phyloP scores from a whole-genome alignment of 495 filamentous ascomycete genomes.

The Xylaria cubensis region DNA sequence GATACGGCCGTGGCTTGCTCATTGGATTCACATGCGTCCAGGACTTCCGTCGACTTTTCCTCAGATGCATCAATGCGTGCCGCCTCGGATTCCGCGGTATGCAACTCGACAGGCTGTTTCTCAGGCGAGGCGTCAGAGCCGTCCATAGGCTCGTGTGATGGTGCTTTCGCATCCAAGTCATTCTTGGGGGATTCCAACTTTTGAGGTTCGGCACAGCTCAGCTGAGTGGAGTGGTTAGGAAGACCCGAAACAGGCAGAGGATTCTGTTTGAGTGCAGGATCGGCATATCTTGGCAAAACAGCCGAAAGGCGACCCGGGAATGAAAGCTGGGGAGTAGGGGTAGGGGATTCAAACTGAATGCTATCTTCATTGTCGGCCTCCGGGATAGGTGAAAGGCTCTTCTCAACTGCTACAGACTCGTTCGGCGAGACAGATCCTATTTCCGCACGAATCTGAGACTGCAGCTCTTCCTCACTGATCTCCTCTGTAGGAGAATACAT shows the following conservation, averaged over 20 bases:
- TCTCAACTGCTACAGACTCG: constrained; percentile 20
- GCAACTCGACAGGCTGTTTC: not conserved
- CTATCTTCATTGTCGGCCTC: constrained; percentile 31
- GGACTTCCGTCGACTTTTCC: not conserved
- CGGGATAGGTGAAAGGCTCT: not conserved
- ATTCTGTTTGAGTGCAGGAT: constrained; percentile 47
- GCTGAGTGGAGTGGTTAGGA: not conserved
- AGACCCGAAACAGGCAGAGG: constrained; percentile 30
- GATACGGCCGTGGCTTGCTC: not conserved
- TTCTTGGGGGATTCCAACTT: not conserved
- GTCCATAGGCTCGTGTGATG: not conserved
- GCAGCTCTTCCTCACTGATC: constrained; percentile 23
- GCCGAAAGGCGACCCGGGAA: constrained; percentile 62
- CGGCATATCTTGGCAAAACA: constrained; percentile 55
- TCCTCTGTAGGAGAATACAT: not conserved
- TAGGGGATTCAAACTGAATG: constrained; percentile 37
- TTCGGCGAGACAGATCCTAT: constrained; percentile 11
- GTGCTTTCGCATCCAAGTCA: not conserved
- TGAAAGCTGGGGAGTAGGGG: constrained; percentile 40
- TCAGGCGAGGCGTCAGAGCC: not conserved
- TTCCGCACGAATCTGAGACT: constrained; percentile 22
- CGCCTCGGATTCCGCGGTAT: constrained; percentile 19
- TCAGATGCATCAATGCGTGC: constrained; percentile 44
- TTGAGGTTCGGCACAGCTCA: not conserved
- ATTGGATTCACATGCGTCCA: not conserved